A percentile compares a stretch with the other conserved stretches of the same genome.
phyloP scores from a whole-genome alignment of 2,329 filamentous ascomycete genomes.

The Fusarium avenaceum region DNA sequence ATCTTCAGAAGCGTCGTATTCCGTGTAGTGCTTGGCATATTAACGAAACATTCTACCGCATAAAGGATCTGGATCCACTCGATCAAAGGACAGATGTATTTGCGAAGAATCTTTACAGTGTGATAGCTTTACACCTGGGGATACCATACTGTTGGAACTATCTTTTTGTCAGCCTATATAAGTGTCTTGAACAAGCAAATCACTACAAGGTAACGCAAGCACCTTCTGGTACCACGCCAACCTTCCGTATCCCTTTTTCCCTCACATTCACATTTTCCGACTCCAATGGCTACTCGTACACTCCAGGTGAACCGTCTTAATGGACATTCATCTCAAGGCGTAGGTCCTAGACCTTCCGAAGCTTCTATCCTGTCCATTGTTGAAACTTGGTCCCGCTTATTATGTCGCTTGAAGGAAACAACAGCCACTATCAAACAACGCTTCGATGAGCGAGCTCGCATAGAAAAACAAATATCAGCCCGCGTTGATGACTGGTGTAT shows the following conservation, averaged over 20 bases:
- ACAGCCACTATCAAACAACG: constrained; percentile 25
- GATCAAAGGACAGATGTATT: background rate
- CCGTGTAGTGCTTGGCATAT: background rate
- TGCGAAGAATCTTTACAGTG: too few relatives aligned
- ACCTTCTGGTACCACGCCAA: background rate
- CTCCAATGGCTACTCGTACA: constrained; percentile 11
- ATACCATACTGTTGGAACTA: background rate
- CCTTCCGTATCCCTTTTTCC: background rate
- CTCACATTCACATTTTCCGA: background rate
- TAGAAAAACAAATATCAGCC: constrained; percentile 27
- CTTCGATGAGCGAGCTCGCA: constrained; percentile 26
- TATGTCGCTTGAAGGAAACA: constrained; percentile 12
- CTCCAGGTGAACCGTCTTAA: constrained; percentile 5
- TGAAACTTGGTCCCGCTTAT: constrained; percentile 14
- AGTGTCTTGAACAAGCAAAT: background rate
- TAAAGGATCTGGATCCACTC: background rate
- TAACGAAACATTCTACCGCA: background rate
- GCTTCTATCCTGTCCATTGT: constrained; percentile 19
- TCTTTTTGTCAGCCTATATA: background rate
- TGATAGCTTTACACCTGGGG: background rate
- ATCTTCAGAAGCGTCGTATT: background rate
- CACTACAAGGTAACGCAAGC: background rate
- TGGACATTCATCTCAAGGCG: constrained; percentile 7
- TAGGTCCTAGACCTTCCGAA: constrained; percentile 2
- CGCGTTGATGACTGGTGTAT: constrained; percentile 27